These are phyloP conservation scores for Suillus americanus DNA, from an alignment of 768 basidiomycete genomes.

Conservation along the genomic window DNA sequence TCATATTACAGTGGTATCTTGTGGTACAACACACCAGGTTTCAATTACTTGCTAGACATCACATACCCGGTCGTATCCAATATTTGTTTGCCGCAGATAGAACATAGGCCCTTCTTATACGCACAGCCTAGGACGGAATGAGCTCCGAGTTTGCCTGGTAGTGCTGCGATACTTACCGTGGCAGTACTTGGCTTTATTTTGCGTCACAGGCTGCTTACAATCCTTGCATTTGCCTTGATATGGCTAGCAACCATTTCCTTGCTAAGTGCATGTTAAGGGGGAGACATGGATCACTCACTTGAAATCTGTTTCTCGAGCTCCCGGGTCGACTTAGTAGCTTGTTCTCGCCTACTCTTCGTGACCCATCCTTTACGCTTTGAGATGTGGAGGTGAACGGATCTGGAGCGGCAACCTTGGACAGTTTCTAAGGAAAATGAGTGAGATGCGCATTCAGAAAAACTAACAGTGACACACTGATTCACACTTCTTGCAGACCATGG, in stretches of 20 bases:
- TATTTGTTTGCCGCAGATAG: constrained; percentile 86
- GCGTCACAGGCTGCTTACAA: constrained; percentile 80
- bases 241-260: constrained; percentile 47
- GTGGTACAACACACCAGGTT: background rate
- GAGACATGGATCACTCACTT: constrained; percentile 43
- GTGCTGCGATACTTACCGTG: constrained; percentile 57
- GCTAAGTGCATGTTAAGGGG: constrained; percentile 13
- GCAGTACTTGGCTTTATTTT: constrained; percentile 87
- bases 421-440: constrained; percentile 55
- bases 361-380: constrained; percentile 73
- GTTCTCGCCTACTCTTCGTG: constrained; percentile 82
- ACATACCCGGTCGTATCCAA: constrained; percentile 80
- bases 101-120: constrained; percentile 83
- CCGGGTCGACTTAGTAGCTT: constrained; percentile 73
- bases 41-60: constrained; percentile 76
- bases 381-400: constrained; percentile 82
- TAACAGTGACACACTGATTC: constrained; percentile 52
- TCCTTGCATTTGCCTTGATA: constrained; percentile 88
- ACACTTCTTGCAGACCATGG: constrained; percentile 89
- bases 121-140: constrained; percentile 63
- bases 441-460: constrained; percentile 11
- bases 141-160: constrained; percentile 6
- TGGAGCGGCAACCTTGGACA: constrained; percentile 86
- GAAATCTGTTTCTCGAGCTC: constrained; percentile 73
- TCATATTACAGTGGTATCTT: constrained; percentile 26